Evolutionary conservation across 73 alveolate species (phyloP).

Genomic region (Effrenium voratum): DNA sequence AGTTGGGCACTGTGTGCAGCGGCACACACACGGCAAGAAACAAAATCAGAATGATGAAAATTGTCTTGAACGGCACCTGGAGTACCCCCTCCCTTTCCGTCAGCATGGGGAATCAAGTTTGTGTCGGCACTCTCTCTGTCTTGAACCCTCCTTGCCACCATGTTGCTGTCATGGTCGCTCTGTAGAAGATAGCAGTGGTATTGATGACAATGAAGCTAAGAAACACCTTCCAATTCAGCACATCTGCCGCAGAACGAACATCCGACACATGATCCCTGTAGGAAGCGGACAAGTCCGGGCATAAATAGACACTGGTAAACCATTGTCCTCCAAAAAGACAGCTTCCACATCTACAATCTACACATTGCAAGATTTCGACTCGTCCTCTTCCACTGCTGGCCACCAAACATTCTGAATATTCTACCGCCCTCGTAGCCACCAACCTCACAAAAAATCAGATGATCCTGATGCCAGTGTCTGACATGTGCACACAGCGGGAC

Average conservation of each 20-base stretch:
- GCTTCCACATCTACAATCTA: not conserved
- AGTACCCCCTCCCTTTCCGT: too few relatives aligned
- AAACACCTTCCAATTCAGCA: conserved; percentile 15
- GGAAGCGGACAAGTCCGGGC: conserved; percentile 59
- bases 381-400: conserved; percentile 94
- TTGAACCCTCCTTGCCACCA: too few relatives aligned
- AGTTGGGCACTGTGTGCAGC: conserved; percentile 67
- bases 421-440: conserved; percentile 94
- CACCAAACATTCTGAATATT: conserved; percentile 92
- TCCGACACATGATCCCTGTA: not conserved
- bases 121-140: too few relatives aligned
- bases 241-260: not conserved
- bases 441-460: conserved; percentile 6
- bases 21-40: conserved; percentile 89
- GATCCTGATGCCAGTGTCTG: not conserved
- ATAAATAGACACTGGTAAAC: conserved; percentile 80
- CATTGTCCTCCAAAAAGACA: conserved; percentile 58
- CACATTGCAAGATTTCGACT: too few relatives aligned
- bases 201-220: conserved; percentile 78
- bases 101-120: too few relatives aligned
- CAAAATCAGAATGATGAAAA: conserved; percentile 65
- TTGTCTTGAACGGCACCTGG: conserved; percentile 86
- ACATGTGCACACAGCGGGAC: not conserved
- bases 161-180: conserved; percentile 65
- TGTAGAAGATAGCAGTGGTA: conserved; percentile 91